Base-by-base conservation (phyloP, 768 basidiomycete genomes). In the Lactarius akahatsu region DNA sequence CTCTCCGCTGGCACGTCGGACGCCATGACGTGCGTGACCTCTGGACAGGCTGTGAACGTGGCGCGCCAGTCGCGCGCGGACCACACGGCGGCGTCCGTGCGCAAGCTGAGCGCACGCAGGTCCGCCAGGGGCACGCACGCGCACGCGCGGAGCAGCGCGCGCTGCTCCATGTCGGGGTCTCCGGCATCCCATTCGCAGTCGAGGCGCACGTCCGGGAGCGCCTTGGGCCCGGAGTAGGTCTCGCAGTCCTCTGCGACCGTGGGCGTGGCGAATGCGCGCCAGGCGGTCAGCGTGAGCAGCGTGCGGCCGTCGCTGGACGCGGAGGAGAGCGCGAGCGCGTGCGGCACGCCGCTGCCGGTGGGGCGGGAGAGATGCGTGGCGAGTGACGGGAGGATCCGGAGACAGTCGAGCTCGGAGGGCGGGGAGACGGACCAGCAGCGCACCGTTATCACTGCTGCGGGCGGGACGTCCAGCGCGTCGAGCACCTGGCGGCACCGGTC, bases 181-280 rank as follows among this genome's bases (percentile, higher is more conserved):
- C 57, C 55, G 18, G 61, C 57, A 58, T 63, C 66, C 66, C 66
- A 67, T 16, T 63, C 66, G 66, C 62, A 67, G 4, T 67, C 62
- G 26, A 67, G 58, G 2, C 36, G 66, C 5, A 63, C 54, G 41
- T 59, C 62, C 41, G 62, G 23, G 7, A 10, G 0, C 26, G 5
- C 3, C 10, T 59, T 63, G 6, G 66, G 66, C 1, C 66, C 66
- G 10, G 47, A 38, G 28, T 60, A 63, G 9, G 40, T 58, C 7
- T 67, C 62, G 16, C 58, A 62, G 58, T 67, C 66, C n/a, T 67
- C 62, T 0, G 32, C 26, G 9, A 67, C 23, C 1, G 66, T 55
- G 2, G 52, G 66, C 1, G 58, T 58, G 26, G 34, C 8, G 52
- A 67, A 67, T 15, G 40, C 11, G 32, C 66, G 61, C 66, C 62